Conservation (phyloP, 371 early-diverging fungal genomes). For the Rhizomucor miehei region DNA sequence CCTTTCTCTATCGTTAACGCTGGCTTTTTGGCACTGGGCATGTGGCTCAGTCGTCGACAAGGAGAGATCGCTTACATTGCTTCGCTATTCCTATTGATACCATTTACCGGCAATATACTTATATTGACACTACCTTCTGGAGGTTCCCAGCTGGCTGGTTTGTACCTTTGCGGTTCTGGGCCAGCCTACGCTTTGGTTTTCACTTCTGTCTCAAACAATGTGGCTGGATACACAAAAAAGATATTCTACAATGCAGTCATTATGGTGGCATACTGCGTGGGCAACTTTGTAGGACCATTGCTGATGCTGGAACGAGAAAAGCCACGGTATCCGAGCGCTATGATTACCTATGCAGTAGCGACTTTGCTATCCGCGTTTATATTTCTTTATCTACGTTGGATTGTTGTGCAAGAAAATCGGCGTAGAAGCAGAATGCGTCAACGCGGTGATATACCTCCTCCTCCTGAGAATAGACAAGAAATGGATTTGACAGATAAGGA, state of each 20-base stretch:
- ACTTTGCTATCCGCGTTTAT: conserved; percentile 17
- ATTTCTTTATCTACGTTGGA: conserved; percentile 15
- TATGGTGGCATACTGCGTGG: conserved; percentile 14
- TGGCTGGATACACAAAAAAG: conserved; percentile 22
- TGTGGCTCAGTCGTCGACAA: conserved; percentile 12
- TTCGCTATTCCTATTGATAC: background rate
- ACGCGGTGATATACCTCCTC: conserved; percentile 4
- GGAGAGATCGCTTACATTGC: background rate
- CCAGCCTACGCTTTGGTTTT: conserved; percentile 8
- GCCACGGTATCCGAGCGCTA: conserved; percentile 13
- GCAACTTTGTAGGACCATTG: conserved; percentile 20
- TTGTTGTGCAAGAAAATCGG: conserved; percentile 6
- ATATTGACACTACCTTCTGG: conserved; percentile 12
- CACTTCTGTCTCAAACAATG: conserved; percentile 8
- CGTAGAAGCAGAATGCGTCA: conserved; percentile 6
- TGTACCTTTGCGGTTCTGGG: conserved; percentile 15
- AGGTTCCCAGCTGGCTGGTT: conserved; percentile 18
- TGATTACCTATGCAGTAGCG: conserved; percentile 22
- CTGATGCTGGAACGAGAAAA: conserved; percentile 16
- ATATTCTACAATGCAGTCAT: conserved; percentile 10
- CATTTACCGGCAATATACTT: too few relatives aligned
- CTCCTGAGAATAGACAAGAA: conserved; percentile 6
- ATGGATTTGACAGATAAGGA: conserved; percentile 37
- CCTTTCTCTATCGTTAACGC: conserved; percentile 18
- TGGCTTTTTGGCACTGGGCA: conserved; percentile 8